Conservation (phyloP, 2,329 filamentous ascomycete species). For the Aureobasidium sp. region DNA sequence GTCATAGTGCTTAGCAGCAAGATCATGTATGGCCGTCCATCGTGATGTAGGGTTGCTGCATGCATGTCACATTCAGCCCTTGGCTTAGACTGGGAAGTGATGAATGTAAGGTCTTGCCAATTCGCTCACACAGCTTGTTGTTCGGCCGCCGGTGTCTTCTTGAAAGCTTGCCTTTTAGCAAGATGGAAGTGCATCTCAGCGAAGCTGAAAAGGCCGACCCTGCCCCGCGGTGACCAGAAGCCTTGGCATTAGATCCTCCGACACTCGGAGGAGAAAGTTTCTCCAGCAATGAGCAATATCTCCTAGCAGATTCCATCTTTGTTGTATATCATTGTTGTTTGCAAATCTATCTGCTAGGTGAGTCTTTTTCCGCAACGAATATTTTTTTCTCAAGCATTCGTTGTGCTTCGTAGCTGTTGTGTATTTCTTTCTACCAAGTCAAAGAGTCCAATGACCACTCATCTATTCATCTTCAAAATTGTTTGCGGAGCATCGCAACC, state of each 20-base stretch:
- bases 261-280: constrained; percentile 10
- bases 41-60: background rate
- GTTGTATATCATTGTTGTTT: background rate
- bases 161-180: background rate
- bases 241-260: background rate
- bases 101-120: background rate
- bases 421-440: background rate
- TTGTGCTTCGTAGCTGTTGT: background rate
- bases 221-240: background rate
- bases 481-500: background rate
- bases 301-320: background rate
- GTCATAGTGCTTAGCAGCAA: background rate
- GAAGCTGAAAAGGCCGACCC: background rate
- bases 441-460: constrained; percentile 1
- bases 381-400: background rate
- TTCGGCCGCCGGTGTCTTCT: too few species aligned
- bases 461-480: background rate
- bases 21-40: background rate
- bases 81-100: background rate
- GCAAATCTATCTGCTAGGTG: background rate
- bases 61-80: background rate
- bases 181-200: background rate
- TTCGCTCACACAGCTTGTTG: background rate
- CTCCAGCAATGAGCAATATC: constrained; percentile 9
- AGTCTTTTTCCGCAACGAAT: background rate